A percentile compares a stretch with the other conserved stretches of the same genome.
These are phyloP conservation scores for Perilla frutescens DNA, from an alignment of 257 asterid species.

Conservation along the genomic window DNA sequence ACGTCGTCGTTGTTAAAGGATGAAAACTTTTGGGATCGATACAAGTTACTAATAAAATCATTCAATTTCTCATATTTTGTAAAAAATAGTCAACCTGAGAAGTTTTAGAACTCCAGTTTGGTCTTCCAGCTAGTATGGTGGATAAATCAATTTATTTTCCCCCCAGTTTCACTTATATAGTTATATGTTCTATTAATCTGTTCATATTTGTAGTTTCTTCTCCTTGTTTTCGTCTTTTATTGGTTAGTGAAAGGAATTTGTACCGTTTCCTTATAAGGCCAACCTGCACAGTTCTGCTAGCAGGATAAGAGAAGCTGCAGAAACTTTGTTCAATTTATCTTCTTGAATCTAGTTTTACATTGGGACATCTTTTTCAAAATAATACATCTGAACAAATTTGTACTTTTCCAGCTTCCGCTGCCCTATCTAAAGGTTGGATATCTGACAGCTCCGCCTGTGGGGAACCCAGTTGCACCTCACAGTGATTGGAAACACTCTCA, in stretches of 20 bases:
- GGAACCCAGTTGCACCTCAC: slow-evolving; percentile 90
- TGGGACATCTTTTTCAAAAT: background rate
- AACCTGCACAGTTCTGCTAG: background rate
- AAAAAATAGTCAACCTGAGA: too few relatives aligned
- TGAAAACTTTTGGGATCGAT: too few relatives aligned
- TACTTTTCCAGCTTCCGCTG: slow-evolving; percentile 83
- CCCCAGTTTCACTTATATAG: background rate
- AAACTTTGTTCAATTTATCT: background rate
- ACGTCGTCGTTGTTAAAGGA: too few relatives aligned
- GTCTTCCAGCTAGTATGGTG: too few relatives aligned
- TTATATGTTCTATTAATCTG: background rate
- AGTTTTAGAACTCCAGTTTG: too few relatives aligned
- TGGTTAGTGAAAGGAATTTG: background rate
- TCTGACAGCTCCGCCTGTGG: slow-evolving; percentile 90
- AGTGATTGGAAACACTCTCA: slow-evolving; percentile 89
- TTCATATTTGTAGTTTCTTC: slow-evolving; percentile 21
- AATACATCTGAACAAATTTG: slow-evolving; percentile 34
- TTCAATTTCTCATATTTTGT: too few relatives aligned
- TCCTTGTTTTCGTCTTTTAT: background rate
- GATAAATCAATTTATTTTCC: background rate
- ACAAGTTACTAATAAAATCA: too few relatives aligned
- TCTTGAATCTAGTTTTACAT: background rate
- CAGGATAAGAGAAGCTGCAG: background rate
- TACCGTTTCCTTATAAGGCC: slow-evolving; percentile 11
- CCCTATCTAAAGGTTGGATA: slow-evolving; percentile 93